Evolutionary conservation across 2,329 filamentous ascomycete species (phyloP).

Genomic region (Alternaria novae-zelandiae): DNA sequence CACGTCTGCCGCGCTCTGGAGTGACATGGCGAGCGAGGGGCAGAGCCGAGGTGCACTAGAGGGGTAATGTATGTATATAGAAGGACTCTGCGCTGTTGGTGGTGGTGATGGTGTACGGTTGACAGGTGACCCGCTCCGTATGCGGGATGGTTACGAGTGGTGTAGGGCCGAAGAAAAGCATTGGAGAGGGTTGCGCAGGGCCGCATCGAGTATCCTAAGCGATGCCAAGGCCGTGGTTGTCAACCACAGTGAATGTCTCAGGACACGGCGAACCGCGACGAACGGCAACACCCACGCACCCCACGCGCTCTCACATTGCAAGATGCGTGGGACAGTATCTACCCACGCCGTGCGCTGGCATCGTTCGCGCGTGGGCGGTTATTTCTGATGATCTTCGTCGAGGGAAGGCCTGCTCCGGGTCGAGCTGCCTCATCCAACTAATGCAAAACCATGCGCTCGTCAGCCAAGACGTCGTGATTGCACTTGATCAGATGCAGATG

Average conservation of each 20-base stretch:
- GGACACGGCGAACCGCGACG: conserved; percentile 5
- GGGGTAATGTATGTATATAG: background rate
- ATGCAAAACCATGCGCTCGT: conserved; percentile 27
- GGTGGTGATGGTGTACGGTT: conserved; percentile 9
- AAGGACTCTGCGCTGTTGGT: conserved; percentile 8
- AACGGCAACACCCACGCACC: conserved; percentile 10
- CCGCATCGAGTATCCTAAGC: conserved; percentile 24
- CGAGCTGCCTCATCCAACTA: conserved; percentile 12
- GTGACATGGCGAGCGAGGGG: conserved; percentile 31
- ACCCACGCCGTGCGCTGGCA: conserved; percentile 11
- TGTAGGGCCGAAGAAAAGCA: conserved; percentile 14
- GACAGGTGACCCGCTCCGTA: conserved; percentile 21
- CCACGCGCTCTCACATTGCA: conserved; percentile 5
- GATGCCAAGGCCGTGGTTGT: conserved; percentile 26
- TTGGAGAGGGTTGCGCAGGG: background rate
- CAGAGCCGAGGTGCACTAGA: conserved; percentile 12
- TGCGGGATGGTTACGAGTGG: conserved; percentile 18
- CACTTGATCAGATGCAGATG: conserved; percentile 1
- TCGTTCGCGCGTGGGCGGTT: conserved; percentile 9
- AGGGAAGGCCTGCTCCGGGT: conserved; percentile 13
- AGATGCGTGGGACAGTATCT: no score
- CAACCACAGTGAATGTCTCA: conserved; percentile 23
- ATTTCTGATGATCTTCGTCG: conserved; percentile 5
- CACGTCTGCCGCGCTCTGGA: conserved; percentile 69
- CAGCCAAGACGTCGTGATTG: conserved; percentile 39